phyloP scores from a whole-genome alignment of 176 grass and related monocot genomes.

The Triticum turgidum region DNA sequence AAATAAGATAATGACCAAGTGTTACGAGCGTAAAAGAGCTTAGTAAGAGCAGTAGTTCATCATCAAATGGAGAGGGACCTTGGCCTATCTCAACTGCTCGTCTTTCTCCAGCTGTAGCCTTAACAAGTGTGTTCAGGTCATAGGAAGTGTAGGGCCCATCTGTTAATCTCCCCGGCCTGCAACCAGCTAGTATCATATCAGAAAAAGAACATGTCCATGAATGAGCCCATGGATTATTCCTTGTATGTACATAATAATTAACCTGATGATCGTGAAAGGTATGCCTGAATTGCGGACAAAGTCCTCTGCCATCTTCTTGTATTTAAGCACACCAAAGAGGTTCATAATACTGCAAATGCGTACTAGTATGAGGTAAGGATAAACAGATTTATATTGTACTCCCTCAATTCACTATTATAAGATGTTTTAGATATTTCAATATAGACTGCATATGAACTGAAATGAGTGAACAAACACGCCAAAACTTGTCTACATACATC shows the following conservation, averaged over 20 bases:
- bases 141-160: conserved; percentile 98
- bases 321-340: conserved; percentile 96
- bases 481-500: too few species aligned
- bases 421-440: too few species aligned
- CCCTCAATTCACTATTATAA: too few species aligned
- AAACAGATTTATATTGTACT: background rate
- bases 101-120: conserved; percentile 88
- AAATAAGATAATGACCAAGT: background rate
- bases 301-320: conserved; percentile 96
- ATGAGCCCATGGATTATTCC: background rate
- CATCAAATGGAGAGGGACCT: conserved; percentile 42
- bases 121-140: conserved; percentile 95
- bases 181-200: conserved; percentile 20
- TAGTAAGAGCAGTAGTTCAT: background rate
- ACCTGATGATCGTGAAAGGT: conserved; percentile 96
- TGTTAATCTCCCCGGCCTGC: conserved; percentile 85
- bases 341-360: conserved; percentile 76
- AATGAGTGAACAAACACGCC: too few species aligned
- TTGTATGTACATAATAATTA: background rate
- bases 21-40: background rate
- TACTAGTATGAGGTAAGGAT: background rate
- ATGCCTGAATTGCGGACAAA: conserved; percentile 69
- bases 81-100: conserved; percentile 79
- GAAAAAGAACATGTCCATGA: conserved; percentile 11
- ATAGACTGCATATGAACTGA: too few species aligned